Base-by-base conservation (phyloP, 495 filamentous ascomycete species). In the Astrothelium macrocarpum region DNA sequence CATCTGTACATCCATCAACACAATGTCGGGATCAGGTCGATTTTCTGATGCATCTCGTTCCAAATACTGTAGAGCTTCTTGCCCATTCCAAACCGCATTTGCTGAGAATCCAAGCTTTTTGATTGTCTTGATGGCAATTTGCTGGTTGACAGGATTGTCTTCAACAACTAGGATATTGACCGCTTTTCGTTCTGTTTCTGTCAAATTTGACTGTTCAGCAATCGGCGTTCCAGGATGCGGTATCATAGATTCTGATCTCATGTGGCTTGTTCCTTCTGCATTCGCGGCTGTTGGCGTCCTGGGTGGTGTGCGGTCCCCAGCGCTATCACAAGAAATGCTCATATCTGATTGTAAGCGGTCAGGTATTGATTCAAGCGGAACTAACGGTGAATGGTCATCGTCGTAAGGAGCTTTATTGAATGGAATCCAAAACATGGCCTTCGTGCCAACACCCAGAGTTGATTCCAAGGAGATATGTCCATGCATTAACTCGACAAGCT, bases 1-100 rank as follows among this genome's bases (percentile, higher is more conserved):
- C 88, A 94, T 91, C 72, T 91, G 88, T 0, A 91, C 84, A 68
- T 95, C 89, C 90, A 95, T 94, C 9, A 93, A 79, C 56, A 93
- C 89, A n/a, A 93, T 86, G 66, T 93, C 83, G 1, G 88, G 84
- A 60, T 77, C 81, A 10, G 76, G 73, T 42, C 80, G 71, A 42
- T 71, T 61, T 1, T 64, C 36, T 14, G 63, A 65, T 1, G 71
- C 71, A 59, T 65, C 70, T 32, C 60, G 62, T 64, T 76, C 67
- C 62, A 77, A 68, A 65, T 90, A 89, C 20, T 90, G 82, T 2
- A 94, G 82, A 7, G 87, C 89, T 69, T 92, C 86, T 64, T 85
- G 78, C 3, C 90, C 90, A 68, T 93, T 90, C 78, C 83, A 88
- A 0, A 86, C 84, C 1, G 87, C 87, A 16, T 78, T 81, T 20